Evolutionary conservation across 1,284 basidiomycete species (phyloP).

Genomic region (Cutaneotrichosporon cavernicola): DNA sequence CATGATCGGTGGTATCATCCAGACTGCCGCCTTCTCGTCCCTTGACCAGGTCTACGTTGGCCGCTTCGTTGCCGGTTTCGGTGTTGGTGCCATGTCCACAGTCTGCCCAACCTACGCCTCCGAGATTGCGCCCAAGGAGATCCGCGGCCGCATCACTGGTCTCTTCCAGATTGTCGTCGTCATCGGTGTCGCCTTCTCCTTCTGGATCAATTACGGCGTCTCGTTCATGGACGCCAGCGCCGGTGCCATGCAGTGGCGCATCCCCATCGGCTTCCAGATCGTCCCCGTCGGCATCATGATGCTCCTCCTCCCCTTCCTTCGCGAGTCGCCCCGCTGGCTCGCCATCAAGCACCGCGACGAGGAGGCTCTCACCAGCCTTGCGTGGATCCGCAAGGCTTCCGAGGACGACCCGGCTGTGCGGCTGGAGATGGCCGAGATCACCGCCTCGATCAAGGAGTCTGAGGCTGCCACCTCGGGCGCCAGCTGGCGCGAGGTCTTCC

Average conservation of each 20-base stretch:
- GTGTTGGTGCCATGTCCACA: constrained; percentile 60
- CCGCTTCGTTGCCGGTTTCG: constrained; percentile 68
- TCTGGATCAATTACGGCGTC: constrained; percentile 44
- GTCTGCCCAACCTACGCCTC: constrained; percentile 71
- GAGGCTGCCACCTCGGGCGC: constrained; percentile 43
- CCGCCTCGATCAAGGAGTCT: constrained; percentile 58
- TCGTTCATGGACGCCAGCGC: constrained; percentile 34
- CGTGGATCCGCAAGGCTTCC: constrained; percentile 62
- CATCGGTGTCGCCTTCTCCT: constrained; percentile 35
- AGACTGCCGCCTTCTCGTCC: constrained; percentile 45
- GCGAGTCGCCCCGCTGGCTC: constrained; percentile 59
- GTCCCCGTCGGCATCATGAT: constrained; percentile 75
- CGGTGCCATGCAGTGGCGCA: constrained; percentile 45
- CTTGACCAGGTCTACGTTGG: constrained; percentile 51
- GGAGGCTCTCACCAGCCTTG: constrained; percentile 56
- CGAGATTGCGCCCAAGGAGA: constrained; percentile 74
- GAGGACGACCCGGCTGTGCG: constrained; percentile 58
- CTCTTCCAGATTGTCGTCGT: constrained; percentile 77
- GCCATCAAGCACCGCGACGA: constrained; percentile 59
- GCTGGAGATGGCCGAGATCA: constrained; percentile 59
- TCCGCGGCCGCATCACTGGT: constrained; percentile 64
- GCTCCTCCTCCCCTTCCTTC: constrained; percentile 67
- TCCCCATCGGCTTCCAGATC: constrained; percentile 50
- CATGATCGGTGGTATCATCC: constrained; percentile 63
- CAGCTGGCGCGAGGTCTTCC: constrained; percentile 62